These are phyloP conservation scores for Punica granatum DNA, from an alignment of 345 rosid genomes.

Conservation along the genomic window DNA sequence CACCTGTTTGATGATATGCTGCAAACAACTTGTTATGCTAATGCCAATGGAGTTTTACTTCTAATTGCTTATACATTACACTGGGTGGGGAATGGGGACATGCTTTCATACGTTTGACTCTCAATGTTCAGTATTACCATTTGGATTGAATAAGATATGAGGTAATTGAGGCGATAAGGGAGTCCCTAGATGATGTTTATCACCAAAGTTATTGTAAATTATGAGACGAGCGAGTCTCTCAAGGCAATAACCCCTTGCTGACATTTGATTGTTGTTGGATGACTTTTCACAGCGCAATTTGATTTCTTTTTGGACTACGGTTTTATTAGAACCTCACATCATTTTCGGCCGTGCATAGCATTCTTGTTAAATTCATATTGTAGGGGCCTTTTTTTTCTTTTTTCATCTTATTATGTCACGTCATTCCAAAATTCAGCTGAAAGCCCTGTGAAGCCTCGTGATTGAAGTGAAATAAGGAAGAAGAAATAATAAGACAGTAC, in stretches of 20 bases:
- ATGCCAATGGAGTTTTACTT: background rate
- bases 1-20: conserved; percentile 1
- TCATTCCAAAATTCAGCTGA: no score
- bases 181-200: background rate
- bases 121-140: background rate
- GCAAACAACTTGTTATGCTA: background rate
- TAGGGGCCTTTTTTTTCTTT: background rate
- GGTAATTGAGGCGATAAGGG: background rate
- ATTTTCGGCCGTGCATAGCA: background rate
- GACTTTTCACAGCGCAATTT: background rate
- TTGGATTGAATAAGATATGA: background rate
- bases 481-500: background rate
- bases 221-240: background rate
- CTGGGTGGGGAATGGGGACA: background rate
- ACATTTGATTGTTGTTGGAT: background rate
- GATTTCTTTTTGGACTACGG: background rate
- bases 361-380: background rate
- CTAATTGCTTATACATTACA: background rate
- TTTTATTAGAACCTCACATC: background rate
- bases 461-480: background rate
- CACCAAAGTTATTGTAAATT: background rate
- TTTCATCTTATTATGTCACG: no score
- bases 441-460: background rate
- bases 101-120: background rate
- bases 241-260: no score